These are phyloP conservation scores for Lepidopterella palustris DNA, from an alignment of 495 filamentous ascomycete genomes.

Conservation along the genomic window DNA sequence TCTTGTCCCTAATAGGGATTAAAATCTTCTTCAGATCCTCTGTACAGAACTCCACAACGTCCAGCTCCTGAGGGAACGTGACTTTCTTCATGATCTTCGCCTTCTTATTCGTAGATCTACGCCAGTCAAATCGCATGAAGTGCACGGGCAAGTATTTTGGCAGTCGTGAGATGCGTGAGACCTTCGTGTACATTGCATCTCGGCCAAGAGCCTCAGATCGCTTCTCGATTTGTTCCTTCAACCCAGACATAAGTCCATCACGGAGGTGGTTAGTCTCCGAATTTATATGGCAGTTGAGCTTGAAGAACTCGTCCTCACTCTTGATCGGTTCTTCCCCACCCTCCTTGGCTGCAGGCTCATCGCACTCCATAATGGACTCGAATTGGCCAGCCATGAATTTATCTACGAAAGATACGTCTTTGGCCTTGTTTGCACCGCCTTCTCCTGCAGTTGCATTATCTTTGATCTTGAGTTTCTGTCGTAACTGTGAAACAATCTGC, in stretches of 20 bases:
- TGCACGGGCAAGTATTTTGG: slow-evolving; percentile 96
- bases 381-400: slow-evolving; percentile 83
- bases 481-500: slow-evolving; percentile 83
- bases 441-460: slow-evolving; percentile 32
- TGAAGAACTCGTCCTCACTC: slow-evolving; percentile 72
- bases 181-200: slow-evolving; percentile 81
- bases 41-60: slow-evolving; percentile 91
- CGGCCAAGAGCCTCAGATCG: slow-evolving; percentile 68
- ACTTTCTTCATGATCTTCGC: slow-evolving; percentile 99
- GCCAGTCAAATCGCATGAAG: slow-evolving; percentile 98
- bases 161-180: slow-evolving; percentile 75
- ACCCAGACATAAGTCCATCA: slow-evolving; percentile 74
- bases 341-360: slow-evolving; percentile 71
- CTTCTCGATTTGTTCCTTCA: slow-evolving; percentile 89
- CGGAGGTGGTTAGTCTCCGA: slow-evolving; percentile 77
- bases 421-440: slow-evolving; percentile 30
- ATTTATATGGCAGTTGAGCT: slow-evolving; percentile 92
- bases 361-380: slow-evolving; percentile 68
- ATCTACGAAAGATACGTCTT: slow-evolving; percentile 70
- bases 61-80: slow-evolving; percentile 86
- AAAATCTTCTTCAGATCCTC: slow-evolving; percentile 77
- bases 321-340: slow-evolving; percentile 62
- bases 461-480: slow-evolving; percentile 67
- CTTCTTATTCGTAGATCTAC: slow-evolving; percentile 88
- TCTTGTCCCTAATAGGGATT: slow-evolving; percentile 86